Percentiles rank a stretch among this genome's conserved stretches.
Evolutionary conservation across 2,329 filamentous ascomycete genomes (phyloP).

Genomic region (Fusarium solani-melongenae): DNA sequence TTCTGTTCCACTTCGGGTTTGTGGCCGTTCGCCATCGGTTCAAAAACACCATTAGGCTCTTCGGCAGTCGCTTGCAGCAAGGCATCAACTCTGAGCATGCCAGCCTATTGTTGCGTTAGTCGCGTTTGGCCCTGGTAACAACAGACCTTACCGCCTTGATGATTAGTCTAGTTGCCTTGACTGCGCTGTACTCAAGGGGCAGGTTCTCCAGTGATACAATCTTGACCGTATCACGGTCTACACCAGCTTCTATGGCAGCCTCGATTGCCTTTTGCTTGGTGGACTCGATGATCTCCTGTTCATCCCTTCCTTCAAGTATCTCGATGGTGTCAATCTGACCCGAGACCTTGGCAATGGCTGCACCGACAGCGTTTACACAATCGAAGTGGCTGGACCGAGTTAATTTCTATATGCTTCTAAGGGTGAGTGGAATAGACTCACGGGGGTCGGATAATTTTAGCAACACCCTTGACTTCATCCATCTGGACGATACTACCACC

Average conservation of each 20-base stretch:
- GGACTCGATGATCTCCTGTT: neutral
- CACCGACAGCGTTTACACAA: slow-evolving; percentile 4
- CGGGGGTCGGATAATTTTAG: neutral
- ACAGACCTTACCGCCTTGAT: neutral
- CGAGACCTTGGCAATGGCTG: neutral
- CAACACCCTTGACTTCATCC: neutral
- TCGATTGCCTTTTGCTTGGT: neutral
- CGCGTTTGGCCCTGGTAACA: neutral
- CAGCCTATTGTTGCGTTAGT: neutral
- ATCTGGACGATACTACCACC: neutral
- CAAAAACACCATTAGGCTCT: neutral
- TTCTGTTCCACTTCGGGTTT: neutral
- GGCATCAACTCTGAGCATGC: neutral
- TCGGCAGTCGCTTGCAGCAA: neutral
- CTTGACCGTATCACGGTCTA: neutral
- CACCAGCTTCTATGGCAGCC: neutral
- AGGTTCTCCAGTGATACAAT: neutral
- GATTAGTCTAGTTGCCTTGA: neutral
- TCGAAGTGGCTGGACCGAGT: neutral
- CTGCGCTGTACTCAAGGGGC: neutral
- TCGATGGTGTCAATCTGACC: neutral
- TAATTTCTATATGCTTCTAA: neutral
- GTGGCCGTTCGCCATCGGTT: neutral
- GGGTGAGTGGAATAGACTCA: neutral
- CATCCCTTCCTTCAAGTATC: neutral